Conservation (phyloP, 495 filamentous ascomycete genomes). For the Penicillium tannophilum region DNA sequence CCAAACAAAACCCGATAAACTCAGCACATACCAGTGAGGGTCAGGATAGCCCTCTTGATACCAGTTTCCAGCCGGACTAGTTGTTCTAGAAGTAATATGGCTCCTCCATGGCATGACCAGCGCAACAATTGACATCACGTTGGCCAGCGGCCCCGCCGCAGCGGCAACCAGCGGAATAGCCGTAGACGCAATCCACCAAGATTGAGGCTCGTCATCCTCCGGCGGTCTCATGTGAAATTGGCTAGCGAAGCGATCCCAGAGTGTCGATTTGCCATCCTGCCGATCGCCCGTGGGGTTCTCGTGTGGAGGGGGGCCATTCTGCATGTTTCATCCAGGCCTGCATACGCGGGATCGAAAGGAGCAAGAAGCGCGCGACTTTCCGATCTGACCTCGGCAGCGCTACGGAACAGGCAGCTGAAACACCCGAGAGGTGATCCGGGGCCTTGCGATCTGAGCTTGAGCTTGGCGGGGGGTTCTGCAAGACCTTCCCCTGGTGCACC, state of each 20-base stretch:
- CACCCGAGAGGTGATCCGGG: not conserved
- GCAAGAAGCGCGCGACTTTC: not conserved
- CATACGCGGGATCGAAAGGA: conserved; percentile 1
- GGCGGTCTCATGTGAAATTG: conserved; percentile 45
- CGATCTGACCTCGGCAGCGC: not conserved
- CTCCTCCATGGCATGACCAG: conserved; percentile 68
- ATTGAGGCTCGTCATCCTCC: conserved; percentile 53
- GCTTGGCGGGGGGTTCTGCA: not conserved
- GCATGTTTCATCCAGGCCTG: conserved; percentile 19
- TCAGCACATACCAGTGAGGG: conserved; percentile 50
- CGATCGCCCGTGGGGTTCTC: conserved; percentile 10
- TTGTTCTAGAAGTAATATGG: conserved; percentile 32
- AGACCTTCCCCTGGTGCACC: not conserved
- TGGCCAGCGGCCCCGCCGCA: conserved; percentile 70
- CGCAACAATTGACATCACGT: conserved; percentile 75
- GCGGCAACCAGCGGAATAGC: conserved; percentile 75
- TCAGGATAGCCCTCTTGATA: conserved; percentile 48
- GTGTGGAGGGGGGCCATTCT: conserved; percentile 19
- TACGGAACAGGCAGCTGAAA: not conserved
- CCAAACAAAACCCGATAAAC: not conserved
- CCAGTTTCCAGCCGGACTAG: conserved; percentile 36
- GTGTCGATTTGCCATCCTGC: conserved; percentile 4
- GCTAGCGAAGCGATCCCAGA: conserved; percentile 22
- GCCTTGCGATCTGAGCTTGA: not conserved
- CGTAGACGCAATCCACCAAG: conserved; percentile 81